Percentiles rank a stretch among this genome's conserved stretches.
These are phyloP conservation scores for Naganishia albida DNA, from an alignment of 1,284 basidiomycete species.

Conservation along the genomic window DNA sequence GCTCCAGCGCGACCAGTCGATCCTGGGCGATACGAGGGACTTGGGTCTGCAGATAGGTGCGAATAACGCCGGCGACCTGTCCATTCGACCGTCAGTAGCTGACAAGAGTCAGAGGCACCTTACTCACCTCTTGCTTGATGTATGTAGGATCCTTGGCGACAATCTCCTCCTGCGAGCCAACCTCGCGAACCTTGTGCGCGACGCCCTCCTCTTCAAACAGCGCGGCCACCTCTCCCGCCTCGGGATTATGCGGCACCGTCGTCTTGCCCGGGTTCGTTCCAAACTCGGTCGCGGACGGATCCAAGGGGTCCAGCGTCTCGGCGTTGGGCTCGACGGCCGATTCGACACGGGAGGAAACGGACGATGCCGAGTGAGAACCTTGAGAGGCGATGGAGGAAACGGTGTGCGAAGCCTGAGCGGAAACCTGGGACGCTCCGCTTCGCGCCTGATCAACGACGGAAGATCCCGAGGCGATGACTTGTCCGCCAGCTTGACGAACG, in stretches of 20 bases:
- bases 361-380: slow-evolving; percentile 39
- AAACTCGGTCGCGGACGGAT: slow-evolving; percentile 19
- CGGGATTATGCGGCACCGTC: slow-evolving; percentile 21
- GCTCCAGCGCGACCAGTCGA: slow-evolving; percentile 12
- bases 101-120: too few species aligned
- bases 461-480: slow-evolving; percentile 30
- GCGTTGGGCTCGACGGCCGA: slow-evolving; percentile 9
- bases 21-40: slow-evolving; percentile 22
- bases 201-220: not conserved
- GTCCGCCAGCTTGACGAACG: not conserved
- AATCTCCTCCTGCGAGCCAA: not conserved
- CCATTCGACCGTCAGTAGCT: not conserved
- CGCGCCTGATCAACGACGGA: slow-evolving; percentile 35
- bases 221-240: slow-evolving; percentile 15
- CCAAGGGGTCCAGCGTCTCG: slow-evolving; percentile 12
- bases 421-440: slow-evolving; percentile 24
- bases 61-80: slow-evolving; percentile 14
- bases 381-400: slow-evolving; percentile 36
- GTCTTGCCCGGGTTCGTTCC: slow-evolving; percentile 23
- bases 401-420: slow-evolving; percentile 27
- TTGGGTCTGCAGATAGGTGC: slow-evolving; percentile 14
- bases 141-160: slow-evolving; percentile 13
- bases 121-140: slow-evolving; percentile 23
- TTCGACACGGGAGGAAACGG: slow-evolving; percentile 3
- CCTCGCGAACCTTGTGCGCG: not conserved